A percentile compares a stretch with the other conserved stretches of the same genome.
Evolutionary conservation across 192 early-diverging fungal genomes (phyloP).

Genomic region (Physocladia obscura): DNA sequence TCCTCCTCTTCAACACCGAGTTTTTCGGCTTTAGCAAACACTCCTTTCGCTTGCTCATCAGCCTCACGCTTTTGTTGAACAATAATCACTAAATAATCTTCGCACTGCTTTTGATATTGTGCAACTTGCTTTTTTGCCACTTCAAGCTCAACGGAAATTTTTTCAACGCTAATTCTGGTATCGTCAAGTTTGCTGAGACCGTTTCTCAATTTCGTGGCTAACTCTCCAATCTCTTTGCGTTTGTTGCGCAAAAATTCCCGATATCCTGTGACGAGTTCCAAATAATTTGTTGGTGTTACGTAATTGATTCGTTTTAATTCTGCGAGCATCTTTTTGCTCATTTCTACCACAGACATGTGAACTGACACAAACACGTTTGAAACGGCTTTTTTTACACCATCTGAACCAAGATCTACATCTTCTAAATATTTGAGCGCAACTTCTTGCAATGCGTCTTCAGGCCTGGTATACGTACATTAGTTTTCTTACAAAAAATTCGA

Average conservation of each 20-base stretch:
- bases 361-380: slow-evolving; percentile 55
- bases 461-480: slow-evolving; percentile 6
- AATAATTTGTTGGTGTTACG: slow-evolving; percentile 62
- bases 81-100: slow-evolving; percentile 65
- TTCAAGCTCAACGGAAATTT: slow-evolving; percentile 61
- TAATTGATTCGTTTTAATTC: slow-evolving; percentile 61
- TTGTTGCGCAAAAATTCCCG: slow-evolving; percentile 54
- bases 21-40: slow-evolving; percentile 59
- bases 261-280: slow-evolving; percentile 59
- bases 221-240: slow-evolving; percentile 55
- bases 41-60: slow-evolving; percentile 62
- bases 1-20: slow-evolving; percentile 61
- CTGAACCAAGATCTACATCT: slow-evolving; percentile 50
- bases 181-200: slow-evolving; percentile 65
- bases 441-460: slow-evolving; percentile 56
- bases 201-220: slow-evolving; percentile 53
- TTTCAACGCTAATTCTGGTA: slow-evolving; percentile 55
- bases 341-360: slow-evolving; percentile 59
- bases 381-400: slow-evolving; percentile 45
- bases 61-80: slow-evolving; percentile 68
- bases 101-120: slow-evolving; percentile 63
- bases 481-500: neutral
- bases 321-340: slow-evolving; percentile 46
- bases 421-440: slow-evolving; percentile 56
- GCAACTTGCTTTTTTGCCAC: slow-evolving; percentile 63